These are phyloP conservation scores for Colletotrichum sublineola DNA, from an alignment of 2,329 filamentous ascomycete species.

Conservation along the genomic window DNA sequence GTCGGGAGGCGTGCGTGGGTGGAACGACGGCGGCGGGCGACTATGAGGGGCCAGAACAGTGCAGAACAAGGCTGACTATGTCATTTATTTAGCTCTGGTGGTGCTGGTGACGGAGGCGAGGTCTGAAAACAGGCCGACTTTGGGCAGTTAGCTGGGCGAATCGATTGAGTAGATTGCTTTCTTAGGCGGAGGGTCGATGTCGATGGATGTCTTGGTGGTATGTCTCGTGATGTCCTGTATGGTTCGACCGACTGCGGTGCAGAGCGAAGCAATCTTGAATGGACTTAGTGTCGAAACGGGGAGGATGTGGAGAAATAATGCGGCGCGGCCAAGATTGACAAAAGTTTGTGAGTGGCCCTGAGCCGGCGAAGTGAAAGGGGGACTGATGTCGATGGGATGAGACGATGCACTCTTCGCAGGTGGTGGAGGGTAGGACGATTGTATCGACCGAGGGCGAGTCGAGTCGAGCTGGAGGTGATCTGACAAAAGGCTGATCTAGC, in stretches of 20 bases:
- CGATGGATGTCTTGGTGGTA: not conserved
- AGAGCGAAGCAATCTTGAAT: constrained; percentile 2
- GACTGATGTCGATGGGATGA: not conserved
- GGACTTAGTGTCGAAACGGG: not conserved
- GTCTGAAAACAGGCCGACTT: not conserved
- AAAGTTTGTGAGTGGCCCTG: constrained; percentile 14
- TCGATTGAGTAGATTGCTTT: constrained; percentile 5
- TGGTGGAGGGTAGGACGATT: constrained; percentile 13
- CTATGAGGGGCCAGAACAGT: constrained; percentile 24
- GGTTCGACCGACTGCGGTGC: not conserved
- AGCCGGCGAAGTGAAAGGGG: constrained; percentile 3
- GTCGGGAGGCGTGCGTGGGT: constrained; percentile 26
- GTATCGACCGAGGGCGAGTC: constrained; percentile 14
- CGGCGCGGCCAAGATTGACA: constrained; percentile 19
- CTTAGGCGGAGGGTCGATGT: not conserved
- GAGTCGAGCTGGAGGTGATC: not conserved
- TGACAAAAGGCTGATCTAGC: not conserved
- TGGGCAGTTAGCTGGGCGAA: constrained; percentile 15
- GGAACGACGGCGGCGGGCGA: constrained; percentile 31
- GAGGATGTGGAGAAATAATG: constrained; percentile 31
- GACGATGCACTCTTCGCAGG: constrained; percentile 23
- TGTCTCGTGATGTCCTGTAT: not conserved
- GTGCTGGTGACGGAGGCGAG: not conserved
- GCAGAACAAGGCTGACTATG: constrained; percentile 5
- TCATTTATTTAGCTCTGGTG: not conserved